Evolutionary conservation across 306 rosid species (phyloP).

Genomic region (barrel medic (Medicago truncatula)): MtrunA17r5.0-ANR NC_053045.1:60306001-60306500

Average conservation of each 20-base stretch:
- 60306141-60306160: too few relatives aligned
- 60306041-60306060: conserved; percentile 10
- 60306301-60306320: too few relatives aligned
- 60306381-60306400: background rate
- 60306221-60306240: too few relatives aligned
- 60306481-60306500: background rate
- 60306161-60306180: too few relatives aligned
- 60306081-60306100: background rate
- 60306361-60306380: background rate
- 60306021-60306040: background rate
- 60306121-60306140: too few relatives aligned
- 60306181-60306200: too few relatives aligned
- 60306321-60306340: background rate
- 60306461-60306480: background rate
- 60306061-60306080: background rate
- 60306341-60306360: background rate
- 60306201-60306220: too few relatives aligned
- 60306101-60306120: too few relatives aligned
- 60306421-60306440: background rate
- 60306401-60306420: background rate
- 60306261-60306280: too few relatives aligned
- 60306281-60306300: too few relatives aligned
- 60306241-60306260: too few relatives aligned
- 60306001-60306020: background rate
- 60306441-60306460: background rate